Conservation (phyloP, 306 rosid genomes). For the Fragaria ananassa region DNA sequence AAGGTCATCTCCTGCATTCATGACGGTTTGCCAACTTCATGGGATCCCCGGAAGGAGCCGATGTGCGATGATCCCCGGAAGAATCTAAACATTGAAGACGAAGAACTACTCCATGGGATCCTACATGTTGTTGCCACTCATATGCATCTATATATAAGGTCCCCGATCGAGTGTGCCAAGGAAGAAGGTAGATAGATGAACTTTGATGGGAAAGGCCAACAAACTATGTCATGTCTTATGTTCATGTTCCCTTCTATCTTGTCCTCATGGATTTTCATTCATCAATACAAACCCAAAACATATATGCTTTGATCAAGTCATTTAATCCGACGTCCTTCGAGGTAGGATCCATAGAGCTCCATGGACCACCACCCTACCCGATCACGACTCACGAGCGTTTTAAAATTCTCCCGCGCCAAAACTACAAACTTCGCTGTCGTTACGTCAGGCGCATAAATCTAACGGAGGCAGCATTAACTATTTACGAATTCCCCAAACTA, state of each 20-base stretch:
- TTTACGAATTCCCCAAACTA: background rate
- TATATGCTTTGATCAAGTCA: background rate
- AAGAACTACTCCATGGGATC: background rate
- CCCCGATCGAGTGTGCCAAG: background rate
- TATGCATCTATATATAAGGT: background rate
- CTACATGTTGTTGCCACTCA: background rate
- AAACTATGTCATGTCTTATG: background rate
- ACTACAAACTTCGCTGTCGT: conserved; percentile 11
- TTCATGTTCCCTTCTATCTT: background rate
- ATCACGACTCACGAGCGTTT: conserved; percentile 17
- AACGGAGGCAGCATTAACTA: conserved; percentile 15
- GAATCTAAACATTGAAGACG: background rate
- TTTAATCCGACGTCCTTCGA: background rate
- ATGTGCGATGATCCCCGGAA: background rate
- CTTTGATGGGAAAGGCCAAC: conserved; percentile 24
- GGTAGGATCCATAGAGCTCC: background rate
- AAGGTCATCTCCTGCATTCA: background rate
- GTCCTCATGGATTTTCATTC: background rate
- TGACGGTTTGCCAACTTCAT: background rate
- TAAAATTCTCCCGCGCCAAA: conserved; percentile 38
- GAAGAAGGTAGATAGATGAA: background rate
- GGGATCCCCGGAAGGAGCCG: background rate
- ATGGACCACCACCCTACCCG: conserved; percentile 21
- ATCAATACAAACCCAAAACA: background rate
- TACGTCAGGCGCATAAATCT: conserved; percentile 1